These are phyloP conservation scores for Tolypocladium cylindrosporum DNA, from an alignment of 2,329 filamentous ascomycete genomes.

Conservation along the genomic window DNA sequence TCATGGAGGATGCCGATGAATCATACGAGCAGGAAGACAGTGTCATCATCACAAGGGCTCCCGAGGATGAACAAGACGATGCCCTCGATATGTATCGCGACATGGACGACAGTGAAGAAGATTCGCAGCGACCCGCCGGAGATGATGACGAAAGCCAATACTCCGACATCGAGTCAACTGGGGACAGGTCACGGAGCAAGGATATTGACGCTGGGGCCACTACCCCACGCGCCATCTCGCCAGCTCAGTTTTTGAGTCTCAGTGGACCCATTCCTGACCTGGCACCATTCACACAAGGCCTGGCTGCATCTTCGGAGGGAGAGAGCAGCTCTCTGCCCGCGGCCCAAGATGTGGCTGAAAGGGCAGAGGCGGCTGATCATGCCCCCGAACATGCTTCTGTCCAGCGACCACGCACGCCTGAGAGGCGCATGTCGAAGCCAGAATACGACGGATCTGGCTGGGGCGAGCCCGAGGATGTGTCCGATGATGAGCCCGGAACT, in stretches of 20 bases:
- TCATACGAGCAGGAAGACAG: slow-evolving; percentile 44
- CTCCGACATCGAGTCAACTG: slow-evolving; percentile 16
- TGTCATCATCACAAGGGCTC: slow-evolving; percentile 57
- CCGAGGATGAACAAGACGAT: slow-evolving; percentile 51
- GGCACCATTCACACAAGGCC: slow-evolving; percentile 8
- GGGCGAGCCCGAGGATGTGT: slow-evolving; percentile 44
- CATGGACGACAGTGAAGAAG: slow-evolving; percentile 47
- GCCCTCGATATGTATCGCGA: slow-evolving; percentile 59
- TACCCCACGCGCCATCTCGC: slow-evolving; percentile 37
- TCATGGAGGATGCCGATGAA: slow-evolving; percentile 42
- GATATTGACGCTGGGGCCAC: slow-evolving; percentile 33
- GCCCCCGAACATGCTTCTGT: slow-evolving; percentile 17
- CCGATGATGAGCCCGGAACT: slow-evolving; percentile 55
- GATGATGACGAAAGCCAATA: slow-evolving; percentile 24
- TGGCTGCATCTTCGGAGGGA: background rate
- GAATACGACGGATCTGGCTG: slow-evolving; percentile 56
- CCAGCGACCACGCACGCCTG: slow-evolving; percentile 39
- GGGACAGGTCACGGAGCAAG: slow-evolving; percentile 9
- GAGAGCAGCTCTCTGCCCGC: background rate
- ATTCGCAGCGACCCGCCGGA: slow-evolving; percentile 45
- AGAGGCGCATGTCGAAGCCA: slow-evolving; percentile 42
- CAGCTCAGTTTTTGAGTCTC: slow-evolving; percentile 6
- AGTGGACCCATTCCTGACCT: slow-evolving; percentile 23
- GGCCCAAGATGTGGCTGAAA: background rate
- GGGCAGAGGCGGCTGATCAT: slow-evolving; percentile 14